Conservation (phyloP, 2,329 filamentous ascomycete species). For the Colletotrichum abscissum region DNA sequence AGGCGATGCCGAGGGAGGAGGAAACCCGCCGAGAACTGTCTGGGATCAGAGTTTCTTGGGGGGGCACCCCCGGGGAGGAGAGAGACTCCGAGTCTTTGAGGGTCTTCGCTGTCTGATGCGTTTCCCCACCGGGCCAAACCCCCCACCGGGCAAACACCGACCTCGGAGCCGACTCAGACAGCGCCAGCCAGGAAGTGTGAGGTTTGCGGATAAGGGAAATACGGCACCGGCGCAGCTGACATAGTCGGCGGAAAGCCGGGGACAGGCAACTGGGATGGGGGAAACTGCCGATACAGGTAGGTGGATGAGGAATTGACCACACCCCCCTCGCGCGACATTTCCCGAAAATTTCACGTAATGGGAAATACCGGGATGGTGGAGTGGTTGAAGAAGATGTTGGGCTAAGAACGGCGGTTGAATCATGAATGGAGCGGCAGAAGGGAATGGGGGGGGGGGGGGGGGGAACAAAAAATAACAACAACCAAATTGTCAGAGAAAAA, state of each 20-base stretch:
- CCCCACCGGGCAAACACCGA: background rate
- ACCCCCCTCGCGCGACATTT: slow-evolving; percentile 5
- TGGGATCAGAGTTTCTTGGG: background rate
- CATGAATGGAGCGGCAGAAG: background rate
- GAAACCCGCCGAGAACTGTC: background rate
- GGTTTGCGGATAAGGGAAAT: background rate
- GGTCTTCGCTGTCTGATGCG: background rate
- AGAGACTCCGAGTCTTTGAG: background rate
- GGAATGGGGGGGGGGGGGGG: too few species aligned
- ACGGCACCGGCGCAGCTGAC: background rate
- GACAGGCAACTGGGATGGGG: background rate
- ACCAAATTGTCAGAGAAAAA: background rate
- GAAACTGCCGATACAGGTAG: background rate
- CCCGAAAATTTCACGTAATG: slow-evolving; percentile 28
- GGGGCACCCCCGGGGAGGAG: background rate
- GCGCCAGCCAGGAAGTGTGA: background rate
- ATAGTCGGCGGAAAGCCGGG: too few species aligned
- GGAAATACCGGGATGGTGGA: slow-evolving; percentile 27
- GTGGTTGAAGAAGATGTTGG: slow-evolving; percentile 15
- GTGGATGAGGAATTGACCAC: background rate
- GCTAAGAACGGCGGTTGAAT: background rate
- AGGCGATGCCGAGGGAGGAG: background rate
- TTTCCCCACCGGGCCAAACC: too few species aligned
- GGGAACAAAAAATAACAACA: background rate
- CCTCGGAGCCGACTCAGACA: background rate